Base-by-base conservation (phyloP, 306 rosid genomes). In the Hippophae gyantsensis region DNA sequence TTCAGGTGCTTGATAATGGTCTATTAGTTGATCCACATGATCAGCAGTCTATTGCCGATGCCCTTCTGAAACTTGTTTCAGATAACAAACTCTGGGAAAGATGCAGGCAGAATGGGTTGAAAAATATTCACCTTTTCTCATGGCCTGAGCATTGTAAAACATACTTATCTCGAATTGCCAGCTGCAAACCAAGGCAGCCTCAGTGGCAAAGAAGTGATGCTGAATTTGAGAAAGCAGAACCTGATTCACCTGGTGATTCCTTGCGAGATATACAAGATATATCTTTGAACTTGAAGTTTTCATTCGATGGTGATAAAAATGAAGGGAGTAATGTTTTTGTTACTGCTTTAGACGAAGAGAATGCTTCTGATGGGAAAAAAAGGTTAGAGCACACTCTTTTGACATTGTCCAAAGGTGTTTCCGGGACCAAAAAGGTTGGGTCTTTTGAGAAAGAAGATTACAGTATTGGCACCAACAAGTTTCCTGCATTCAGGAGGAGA, bases 81-180 rank as follows among this genome's bases (percentile, higher is more conserved):
- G 89, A 80, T 67, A 84, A 87, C 70, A 84, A 72, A 64, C 93
- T 84, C 45, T 84, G 95, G 95, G 57, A 56, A 10, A 87, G 84
- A 47, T 87, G 95, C 78, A 84, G 89, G 41, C 82, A 74, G 78
- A 84, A 82, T 48, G 92, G 93, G 71, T 82, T 87, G 1, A 80
- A 76, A 68, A 82, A 87, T 71, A 87, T 84, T 76, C 95, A 87
- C 67, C 87, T 79, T 18, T 87, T 79, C 65, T 82, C 93, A 6
- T 87, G 95, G 95, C 78, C 87, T 23, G 95, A 87, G 69, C 95
- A 87, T 67, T 87, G 95, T 70, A 77, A 71, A 43, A 84, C 78
- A 78, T 87, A 87, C 80, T 93, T 87, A 76, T 84, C 89, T 60
- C 88, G 82, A 10, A 74, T 84, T 61, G 85, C 84, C 62, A 79